Conservation (phyloP, 441 rosid genomes). For the Euphorbia schlechtendalii region DNA sequence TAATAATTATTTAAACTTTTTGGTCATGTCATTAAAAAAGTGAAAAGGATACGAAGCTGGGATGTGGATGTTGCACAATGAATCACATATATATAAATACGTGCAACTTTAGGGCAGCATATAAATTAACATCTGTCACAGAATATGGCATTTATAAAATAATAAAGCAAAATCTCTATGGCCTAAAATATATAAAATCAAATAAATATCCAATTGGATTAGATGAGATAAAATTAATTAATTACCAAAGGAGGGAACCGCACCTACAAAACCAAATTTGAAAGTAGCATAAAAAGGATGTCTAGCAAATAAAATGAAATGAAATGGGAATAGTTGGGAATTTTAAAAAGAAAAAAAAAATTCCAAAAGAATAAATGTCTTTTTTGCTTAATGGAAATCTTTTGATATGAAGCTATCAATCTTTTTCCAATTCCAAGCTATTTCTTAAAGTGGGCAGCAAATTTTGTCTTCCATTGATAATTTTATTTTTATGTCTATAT, state of each 20-base stretch:
- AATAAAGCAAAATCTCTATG: constrained; percentile 4
- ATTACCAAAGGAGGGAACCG: too few species aligned
- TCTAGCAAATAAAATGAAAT: too few species aligned
- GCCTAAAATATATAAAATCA: not conserved
- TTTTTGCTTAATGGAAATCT: constrained; percentile 6
- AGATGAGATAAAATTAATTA: not conserved
- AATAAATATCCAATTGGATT: not conserved
- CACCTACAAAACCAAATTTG: too few species aligned
- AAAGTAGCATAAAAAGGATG: too few species aligned
- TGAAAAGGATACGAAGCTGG: not conserved
- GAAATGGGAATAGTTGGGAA: not conserved
- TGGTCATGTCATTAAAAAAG: too few species aligned
- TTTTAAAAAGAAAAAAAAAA: too few species aligned
- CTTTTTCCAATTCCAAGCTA: not conserved
- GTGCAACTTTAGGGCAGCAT: not conserved
- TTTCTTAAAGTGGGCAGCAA: constrained; percentile 6
- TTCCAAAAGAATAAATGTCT: not conserved
- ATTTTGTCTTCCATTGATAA: constrained; percentile 7
- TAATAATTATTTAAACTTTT: too few species aligned
- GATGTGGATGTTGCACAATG: not conserved
- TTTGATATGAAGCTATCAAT: constrained; percentile 8
- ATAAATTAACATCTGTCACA: constrained; percentile 1
- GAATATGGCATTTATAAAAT: too few species aligned
- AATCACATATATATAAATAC: not conserved
- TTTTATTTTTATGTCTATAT: not conserved